These are phyloP conservation scores for Rhizopogon salebrosus DNA, from an alignment of 768 basidiomycete species.

Conservation along the genomic window DNA sequence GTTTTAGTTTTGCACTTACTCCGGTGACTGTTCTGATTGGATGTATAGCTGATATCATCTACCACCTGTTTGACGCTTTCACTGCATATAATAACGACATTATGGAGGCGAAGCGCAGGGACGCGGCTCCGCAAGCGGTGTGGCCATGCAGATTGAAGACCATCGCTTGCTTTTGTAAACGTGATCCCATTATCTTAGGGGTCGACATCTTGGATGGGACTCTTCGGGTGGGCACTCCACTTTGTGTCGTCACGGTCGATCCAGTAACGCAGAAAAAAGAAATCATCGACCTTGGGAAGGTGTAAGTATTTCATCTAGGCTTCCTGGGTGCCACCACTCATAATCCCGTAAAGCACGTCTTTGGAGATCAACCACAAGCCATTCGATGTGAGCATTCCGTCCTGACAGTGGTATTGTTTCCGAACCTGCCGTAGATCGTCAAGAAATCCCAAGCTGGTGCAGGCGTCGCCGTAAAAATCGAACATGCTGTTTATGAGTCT, in stretches of 20 bases:
- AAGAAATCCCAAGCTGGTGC: conserved; percentile 94
- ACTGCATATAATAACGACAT: conserved; percentile 92
- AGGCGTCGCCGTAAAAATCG: conserved; percentile 97
- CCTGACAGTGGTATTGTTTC: neutral
- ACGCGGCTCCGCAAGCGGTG: conserved; percentile 91
- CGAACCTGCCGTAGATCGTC: conserved; percentile 49
- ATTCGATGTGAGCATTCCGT: conserved; percentile 51
- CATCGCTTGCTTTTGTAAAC: conserved; percentile 92
- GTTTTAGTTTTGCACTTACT: conserved; percentile 33
- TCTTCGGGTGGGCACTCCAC: conserved; percentile 85
- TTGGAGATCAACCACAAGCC: conserved; percentile 96
- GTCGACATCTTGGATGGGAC: conserved; percentile 94
- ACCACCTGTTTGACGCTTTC: conserved; percentile 96
- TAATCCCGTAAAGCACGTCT: conserved; percentile 59
- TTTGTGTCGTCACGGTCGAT: conserved; percentile 93
- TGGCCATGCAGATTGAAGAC: conserved; percentile 95
- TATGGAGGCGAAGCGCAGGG: conserved; percentile 83
- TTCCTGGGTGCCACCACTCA: conserved; percentile 3
- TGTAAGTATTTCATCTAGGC: conserved; percentile 48
- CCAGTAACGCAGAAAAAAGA: conserved; percentile 85
- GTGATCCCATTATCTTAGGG: conserved; percentile 96
- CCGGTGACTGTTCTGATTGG: neutral
- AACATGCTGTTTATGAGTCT: conserved; percentile 93
- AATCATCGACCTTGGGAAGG: conserved; percentile 87
- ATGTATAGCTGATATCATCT: conserved; percentile 89